phyloP scores from a whole-genome alignment of 129 eudicot species.

The Pseudognaphalium luteoalbum region DNA sequence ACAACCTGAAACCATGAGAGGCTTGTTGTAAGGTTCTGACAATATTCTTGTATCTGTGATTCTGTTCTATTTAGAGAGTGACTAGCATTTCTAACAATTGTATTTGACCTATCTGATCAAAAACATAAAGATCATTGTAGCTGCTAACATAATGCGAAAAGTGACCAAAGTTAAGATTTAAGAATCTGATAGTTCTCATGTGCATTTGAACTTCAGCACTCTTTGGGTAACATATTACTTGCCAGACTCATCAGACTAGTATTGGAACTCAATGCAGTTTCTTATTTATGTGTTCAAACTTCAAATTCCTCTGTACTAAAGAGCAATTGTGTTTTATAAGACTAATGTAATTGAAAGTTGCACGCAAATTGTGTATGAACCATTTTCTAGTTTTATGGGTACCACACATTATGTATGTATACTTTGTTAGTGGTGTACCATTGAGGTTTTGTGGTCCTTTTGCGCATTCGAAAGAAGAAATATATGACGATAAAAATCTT shows the following conservation, averaged over 20 bases:
- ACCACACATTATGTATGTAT: constrained; percentile 17
- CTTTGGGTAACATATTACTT: neutral
- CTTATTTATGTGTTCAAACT: neutral
- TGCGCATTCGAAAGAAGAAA: neutral
- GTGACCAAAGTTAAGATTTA: neutral
- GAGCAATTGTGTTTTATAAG: neutral
- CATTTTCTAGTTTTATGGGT: constrained; percentile 17
- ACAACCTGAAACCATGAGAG: constrained; percentile 61
- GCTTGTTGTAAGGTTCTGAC: constrained; percentile 45
- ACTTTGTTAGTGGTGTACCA: neutral
- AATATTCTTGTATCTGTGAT: constrained; percentile 55
- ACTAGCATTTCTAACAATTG: neutral
- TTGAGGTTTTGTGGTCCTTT: constrained; percentile 33
- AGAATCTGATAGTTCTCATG: neutral
- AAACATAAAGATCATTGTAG: neutral
- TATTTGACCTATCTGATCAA: neutral
- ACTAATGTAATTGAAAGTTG: neutral
- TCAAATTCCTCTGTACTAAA: neutral
- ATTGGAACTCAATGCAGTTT: neutral
- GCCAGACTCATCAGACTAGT: neutral
- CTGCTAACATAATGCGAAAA: neutral
- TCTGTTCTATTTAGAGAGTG: constrained; percentile 46
- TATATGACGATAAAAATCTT: constrained; percentile 4
- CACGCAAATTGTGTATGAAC: neutral
- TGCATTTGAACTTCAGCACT: neutral